Evolutionary conservation across 208 protist species (phyloP).

Genomic region (Kentomonas sorsogonicus): DNA sequence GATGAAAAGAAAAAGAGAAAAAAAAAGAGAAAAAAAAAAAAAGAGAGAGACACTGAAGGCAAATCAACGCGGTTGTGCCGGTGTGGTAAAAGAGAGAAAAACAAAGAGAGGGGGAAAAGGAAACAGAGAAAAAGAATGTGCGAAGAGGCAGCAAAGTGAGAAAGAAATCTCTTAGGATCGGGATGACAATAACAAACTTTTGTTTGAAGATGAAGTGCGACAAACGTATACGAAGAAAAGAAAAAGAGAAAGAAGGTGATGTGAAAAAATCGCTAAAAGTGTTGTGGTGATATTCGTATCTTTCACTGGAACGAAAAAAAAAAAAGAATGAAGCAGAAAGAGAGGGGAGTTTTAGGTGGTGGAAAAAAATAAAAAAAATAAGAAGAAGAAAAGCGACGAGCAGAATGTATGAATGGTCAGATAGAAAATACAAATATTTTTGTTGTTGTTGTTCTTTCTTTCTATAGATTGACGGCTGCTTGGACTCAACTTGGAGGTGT

Average conservation of each 20-base stretch:
- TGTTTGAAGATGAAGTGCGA: not conserved
- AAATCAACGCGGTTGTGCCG: too few species aligned
- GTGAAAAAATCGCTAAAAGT: slow-evolving; percentile 5
- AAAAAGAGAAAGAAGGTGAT: slow-evolving; percentile 1
- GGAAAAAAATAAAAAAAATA: slow-evolving; percentile 11
- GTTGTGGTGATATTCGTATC: too few species aligned
- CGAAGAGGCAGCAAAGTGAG: not conserved
- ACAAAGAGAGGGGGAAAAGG: slow-evolving; percentile 9
- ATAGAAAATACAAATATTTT: not conserved
- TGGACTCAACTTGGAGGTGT: too few species aligned
- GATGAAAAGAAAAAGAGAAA: slow-evolving; percentile 3
- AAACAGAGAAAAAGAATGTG: slow-evolving; percentile 6
- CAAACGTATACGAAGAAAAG: not conserved
- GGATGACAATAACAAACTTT: too few species aligned
- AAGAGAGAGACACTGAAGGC: too few species aligned
- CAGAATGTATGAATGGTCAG: not conserved
- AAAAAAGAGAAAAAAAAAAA: slow-evolving; percentile 15
- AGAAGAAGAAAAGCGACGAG: not conserved
- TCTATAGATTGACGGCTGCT: too few species aligned
- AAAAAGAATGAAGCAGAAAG: slow-evolving; percentile 3
- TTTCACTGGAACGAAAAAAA: too few species aligned
- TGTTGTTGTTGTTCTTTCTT: not conserved
- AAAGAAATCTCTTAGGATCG: too few species aligned
- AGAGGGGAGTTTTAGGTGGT: not conserved
- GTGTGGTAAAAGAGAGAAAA: slow-evolving; percentile 5